Percentiles rank a stretch among this genome's conserved stretches.
These are phyloP conservation scores for Macaranga tanarius DNA, from an alignment of 441 rosid genomes.

Conservation along the genomic window DNA sequence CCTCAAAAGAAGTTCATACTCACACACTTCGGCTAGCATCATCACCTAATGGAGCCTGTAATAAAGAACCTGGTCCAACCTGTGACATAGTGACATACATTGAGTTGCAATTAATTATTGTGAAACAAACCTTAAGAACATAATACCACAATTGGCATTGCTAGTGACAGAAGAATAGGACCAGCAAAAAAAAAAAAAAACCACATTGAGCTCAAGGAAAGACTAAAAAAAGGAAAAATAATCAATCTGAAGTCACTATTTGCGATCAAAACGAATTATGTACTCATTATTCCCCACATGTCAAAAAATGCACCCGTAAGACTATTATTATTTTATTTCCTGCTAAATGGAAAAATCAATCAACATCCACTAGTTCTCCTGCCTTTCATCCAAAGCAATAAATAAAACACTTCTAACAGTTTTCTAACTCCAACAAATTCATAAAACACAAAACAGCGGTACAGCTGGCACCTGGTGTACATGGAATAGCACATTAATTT, in stretches of 20 bases:
- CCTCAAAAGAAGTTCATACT: constrained; percentile 43
- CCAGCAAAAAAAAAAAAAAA: too few species aligned
- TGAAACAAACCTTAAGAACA: constrained; percentile 10
- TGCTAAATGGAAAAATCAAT: not conserved
- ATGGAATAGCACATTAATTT: not conserved
- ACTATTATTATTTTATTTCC: not conserved
- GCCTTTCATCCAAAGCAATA: not conserved
- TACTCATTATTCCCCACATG: not conserved
- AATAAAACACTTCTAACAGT: not conserved
- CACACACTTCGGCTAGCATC: constrained; percentile 79
- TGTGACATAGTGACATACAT: constrained; percentile 35
- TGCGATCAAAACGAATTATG: not conserved
- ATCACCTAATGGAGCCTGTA: constrained; percentile 87
- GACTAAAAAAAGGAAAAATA: not conserved
- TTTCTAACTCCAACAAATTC: constrained; percentile 1
- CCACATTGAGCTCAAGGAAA: not conserved
- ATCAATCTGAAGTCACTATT: not conserved
- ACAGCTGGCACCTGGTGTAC: not conserved
- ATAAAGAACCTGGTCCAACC: constrained; percentile 90
- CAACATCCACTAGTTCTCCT: not conserved
- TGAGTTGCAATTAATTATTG: constrained; percentile 17
- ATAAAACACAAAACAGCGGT: not conserved
- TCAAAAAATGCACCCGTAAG: not conserved
- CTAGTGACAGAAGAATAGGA: constrained; percentile 10
- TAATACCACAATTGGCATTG: constrained; percentile 22